These are phyloP conservation scores for Eucalyptus guilfoylei DNA, from an alignment of 345 rosid species.

Conservation along the genomic window DNA sequence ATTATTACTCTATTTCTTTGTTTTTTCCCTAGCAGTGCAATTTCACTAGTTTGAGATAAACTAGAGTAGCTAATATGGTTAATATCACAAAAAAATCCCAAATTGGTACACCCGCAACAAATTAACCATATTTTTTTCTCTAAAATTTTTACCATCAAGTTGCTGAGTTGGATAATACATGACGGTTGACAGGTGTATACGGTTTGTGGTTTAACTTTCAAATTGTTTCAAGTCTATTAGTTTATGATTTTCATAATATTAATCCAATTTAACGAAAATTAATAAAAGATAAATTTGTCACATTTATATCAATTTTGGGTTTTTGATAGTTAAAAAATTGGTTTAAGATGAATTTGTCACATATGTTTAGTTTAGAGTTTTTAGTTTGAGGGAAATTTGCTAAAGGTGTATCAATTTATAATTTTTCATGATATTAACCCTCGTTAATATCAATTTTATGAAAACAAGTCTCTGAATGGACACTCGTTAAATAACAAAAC, in stretches of 20 bases:
- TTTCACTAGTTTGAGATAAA: neutral
- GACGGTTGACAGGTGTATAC: rapidly evolving
- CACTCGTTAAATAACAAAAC: neutral
- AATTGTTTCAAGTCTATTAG: neutral
- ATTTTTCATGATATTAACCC: no score
- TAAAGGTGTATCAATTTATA: neutral
- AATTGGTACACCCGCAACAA: rapidly evolving
- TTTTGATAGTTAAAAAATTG: neutral
- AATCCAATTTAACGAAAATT: no score
- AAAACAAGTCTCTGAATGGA: neutral
- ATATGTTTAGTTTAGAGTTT: no score
- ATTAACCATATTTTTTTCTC: no score
- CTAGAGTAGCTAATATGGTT: neutral
- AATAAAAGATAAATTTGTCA: no score
- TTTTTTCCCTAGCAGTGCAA: neutral
- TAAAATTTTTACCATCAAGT: no score
- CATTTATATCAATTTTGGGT: no score
- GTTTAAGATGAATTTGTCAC: no score
- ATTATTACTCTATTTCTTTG: neutral
- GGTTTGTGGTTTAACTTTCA: neutral
- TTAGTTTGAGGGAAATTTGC: no score
- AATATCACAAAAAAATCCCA: neutral
- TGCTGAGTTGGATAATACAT: no score
- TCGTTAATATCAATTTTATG: neutral
- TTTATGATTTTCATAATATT: neutral